Evolutionary conservation across 495 filamentous ascomycete genomes (phyloP), one percentile per base, ranked within the genome.

Genomic region (Saxispiralis lemnorum): DNA sequence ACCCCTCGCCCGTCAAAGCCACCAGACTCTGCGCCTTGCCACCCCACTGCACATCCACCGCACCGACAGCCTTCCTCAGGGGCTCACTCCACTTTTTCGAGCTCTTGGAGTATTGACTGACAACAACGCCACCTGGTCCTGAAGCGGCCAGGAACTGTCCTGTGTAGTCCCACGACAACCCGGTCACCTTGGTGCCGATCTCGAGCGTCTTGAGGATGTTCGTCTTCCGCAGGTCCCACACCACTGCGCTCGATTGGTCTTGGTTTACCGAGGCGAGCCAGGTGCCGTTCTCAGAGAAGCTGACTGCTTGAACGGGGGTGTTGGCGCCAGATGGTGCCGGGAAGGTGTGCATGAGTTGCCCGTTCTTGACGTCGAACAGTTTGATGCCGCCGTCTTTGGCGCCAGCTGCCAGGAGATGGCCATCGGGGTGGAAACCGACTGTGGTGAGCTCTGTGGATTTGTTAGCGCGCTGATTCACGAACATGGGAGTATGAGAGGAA

Each of bases 211-310:
- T 89, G 49, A 73, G 72, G 51, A 73, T 66, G 36, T 76, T 74
- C 28, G 77, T 75, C 60, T 84, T 93, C 44, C 89, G 80, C 33
- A 97, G 69, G 62, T 96, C 87, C 69, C 86, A 96, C 46, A 97
- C 76, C 7, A 77, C 76, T 40, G 93, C 76, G 14, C 67, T 77
- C 7, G 75, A 80, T 38, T 80, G 78, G 16, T 76, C 76, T 52
- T 79, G 74, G 17, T 72, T 71, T 13, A 76, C 73, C 1, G 81
- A 74, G 9, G 92, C 89, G 49, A 97, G 75, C 79, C 84, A 95
- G 47, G 78, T 88, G n/a, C 89, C 89, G 48, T 96, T 97, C 60
- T 97, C 92, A 0, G 87, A 95, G 65, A 97, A 97, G 50, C 75
- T 66, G 6, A 97, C 62, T 21, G 73, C 70, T 51, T 77, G 73